A percentile compares a stretch with the other conserved stretches of the same genome.
phyloP scores from a whole-genome alignment of 2,329 filamentous ascomycete species.

The Talaromyces sp. region DNA sequence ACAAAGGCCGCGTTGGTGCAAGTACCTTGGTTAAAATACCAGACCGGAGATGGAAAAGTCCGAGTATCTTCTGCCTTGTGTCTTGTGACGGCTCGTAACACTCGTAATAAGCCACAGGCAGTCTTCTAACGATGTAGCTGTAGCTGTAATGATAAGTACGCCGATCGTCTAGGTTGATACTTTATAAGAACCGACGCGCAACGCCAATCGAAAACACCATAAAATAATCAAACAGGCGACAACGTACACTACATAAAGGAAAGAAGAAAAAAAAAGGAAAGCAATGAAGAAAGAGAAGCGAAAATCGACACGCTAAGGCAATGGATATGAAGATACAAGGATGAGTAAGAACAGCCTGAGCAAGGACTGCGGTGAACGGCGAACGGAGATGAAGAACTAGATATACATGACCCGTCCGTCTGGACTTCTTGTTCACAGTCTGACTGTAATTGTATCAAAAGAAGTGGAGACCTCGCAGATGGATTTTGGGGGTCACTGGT shows the following conservation, averaged over 20 bases:
- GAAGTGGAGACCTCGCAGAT: conserved; percentile 4
- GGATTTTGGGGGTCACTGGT: conserved; percentile 6
- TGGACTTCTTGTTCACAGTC: neutral
- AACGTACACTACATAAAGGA: neutral
- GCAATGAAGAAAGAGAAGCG: neutral
- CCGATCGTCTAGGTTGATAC: neutral
- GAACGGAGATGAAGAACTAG: conserved; percentile 33
- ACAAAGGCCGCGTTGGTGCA: neutral
- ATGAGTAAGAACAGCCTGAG: neutral
- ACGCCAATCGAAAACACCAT: conserved; percentile 12
- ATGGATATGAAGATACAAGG: conserved; percentile 4
- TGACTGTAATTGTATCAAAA: conserved; percentile 11
- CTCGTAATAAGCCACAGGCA: neutral
- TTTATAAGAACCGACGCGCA: conserved; percentile 10
- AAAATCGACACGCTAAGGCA: conserved; percentile 2
- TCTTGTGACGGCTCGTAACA: neutral
- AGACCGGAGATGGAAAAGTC: conserved; percentile 9
- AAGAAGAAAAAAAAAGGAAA: neutral
- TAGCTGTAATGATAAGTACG: conserved; percentile 2
- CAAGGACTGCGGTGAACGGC: conserved; percentile 14
- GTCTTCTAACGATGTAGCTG: neutral
- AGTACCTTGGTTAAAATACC: neutral
- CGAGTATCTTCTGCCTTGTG: conserved; percentile 5
- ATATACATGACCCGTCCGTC: conserved; percentile 23
- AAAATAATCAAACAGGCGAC: conserved; percentile 2